These are phyloP conservation scores for Suillus alpinus DNA, from an alignment of 768 basidiomycete genomes.

Conservation along the genomic window DNA sequence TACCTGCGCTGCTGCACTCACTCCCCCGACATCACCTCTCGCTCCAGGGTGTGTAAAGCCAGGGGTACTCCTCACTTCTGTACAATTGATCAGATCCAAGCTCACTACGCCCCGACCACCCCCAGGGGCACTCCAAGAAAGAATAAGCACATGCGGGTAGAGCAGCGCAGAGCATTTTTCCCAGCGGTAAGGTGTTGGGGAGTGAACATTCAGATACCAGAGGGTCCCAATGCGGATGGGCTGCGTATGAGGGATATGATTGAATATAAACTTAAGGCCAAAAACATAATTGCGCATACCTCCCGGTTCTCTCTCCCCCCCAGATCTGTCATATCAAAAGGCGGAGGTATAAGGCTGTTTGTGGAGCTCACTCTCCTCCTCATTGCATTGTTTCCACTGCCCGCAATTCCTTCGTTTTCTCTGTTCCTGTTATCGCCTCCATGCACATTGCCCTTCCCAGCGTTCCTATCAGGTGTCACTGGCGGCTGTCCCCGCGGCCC, in stretches of 20 bases:
- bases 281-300: conserved; percentile 28
- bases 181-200: conserved; percentile 73
- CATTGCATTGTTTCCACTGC: neutral
- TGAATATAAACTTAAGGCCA: conserved; percentile 6
- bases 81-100: conserved; percentile 83
- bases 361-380: conserved; percentile 16
- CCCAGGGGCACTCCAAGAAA: conserved; percentile 84
- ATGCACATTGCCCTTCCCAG: conserved; percentile 10
- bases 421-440: conserved; percentile 7
- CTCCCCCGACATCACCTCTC: conserved; percentile 81
- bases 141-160: conserved; percentile 78
- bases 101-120: conserved; percentile 85
- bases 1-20: conserved; percentile 68
- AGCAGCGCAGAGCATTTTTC: conserved; percentile 78
- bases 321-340: conserved; percentile 47
- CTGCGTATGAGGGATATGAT: conserved; percentile 38
- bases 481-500: conserved; percentile 17
- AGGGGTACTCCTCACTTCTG: conserved; percentile 78
- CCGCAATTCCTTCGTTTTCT: neutral
- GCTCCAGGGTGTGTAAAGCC: conserved; percentile 80
- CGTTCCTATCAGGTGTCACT: conserved; percentile 11
- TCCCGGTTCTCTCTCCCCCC: conserved; percentile 42
- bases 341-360: conserved; percentile 38
- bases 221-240: conserved; percentile 81
- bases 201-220: conserved; percentile 94